Percentiles rank a stretch among this genome's conserved stretches.
Conservation (phyloP, 768 basidiomycete genomes). For the Imleria badia region DNA sequence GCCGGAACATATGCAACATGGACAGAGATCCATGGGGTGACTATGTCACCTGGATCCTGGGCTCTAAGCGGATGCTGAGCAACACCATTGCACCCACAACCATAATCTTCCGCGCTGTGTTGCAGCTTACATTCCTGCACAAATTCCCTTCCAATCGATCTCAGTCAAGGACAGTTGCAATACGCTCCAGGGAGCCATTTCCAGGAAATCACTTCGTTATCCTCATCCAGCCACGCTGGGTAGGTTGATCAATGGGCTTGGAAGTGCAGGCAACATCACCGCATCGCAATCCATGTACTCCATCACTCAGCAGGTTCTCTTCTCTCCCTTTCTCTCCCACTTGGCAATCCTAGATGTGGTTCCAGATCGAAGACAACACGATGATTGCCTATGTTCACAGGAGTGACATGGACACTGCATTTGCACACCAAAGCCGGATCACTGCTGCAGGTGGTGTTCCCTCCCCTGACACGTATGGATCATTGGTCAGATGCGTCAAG, state of each 20-base stretch:
- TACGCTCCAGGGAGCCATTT: conserved; percentile 47
- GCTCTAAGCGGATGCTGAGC: too few relatives aligned
- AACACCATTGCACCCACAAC: too few relatives aligned
- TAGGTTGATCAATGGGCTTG: conserved; percentile 65
- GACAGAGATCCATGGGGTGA: too few relatives aligned
- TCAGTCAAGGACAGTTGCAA: conserved; percentile 44
- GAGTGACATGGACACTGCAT: conserved; percentile 77
- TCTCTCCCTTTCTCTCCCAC: conserved; percentile 40
- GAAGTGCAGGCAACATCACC: conserved; percentile 57
- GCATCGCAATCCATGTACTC: conserved; percentile 68
- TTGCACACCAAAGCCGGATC: conserved; percentile 76
- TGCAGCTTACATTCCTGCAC: too few relatives aligned
- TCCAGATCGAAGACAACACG: conserved; percentile 84
- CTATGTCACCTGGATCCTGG: too few relatives aligned
- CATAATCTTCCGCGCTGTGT: too few relatives aligned
- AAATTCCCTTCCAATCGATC: conserved; percentile 28
- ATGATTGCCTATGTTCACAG: conserved; percentile 80
- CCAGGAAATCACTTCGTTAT: conserved; percentile 37
- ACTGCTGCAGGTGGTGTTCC: conserved; percentile 81
- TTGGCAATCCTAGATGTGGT: conserved; percentile 64
- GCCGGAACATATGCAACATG: too few relatives aligned
- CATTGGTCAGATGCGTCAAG: conserved; percentile 81
- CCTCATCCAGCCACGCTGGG: conserved; percentile 55
- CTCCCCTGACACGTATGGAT: conserved; percentile 88
- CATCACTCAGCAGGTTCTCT: conserved; percentile 61